Evolutionary conservation across 208 protist genomes (phyloP).

Genomic region (Angomonas desouzai): DNA sequence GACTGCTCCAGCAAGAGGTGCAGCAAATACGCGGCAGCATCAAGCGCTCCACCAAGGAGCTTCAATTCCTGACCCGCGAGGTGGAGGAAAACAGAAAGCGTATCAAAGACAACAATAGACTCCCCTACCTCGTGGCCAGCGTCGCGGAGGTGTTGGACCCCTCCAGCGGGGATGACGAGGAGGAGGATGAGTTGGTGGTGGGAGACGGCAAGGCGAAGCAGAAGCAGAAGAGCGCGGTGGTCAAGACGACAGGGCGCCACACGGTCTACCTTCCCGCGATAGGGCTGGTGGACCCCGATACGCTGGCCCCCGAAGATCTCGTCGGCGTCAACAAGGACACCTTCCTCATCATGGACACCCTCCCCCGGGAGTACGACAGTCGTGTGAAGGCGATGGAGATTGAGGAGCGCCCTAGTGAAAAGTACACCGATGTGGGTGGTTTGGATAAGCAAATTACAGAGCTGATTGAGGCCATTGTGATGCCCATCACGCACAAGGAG

Average conservation of each 20-base stretch:
- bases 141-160: conserved; percentile 85
- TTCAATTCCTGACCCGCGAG: conserved; percentile 49
- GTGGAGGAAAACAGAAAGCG: conserved; percentile 66
- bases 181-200: conserved; percentile 69
- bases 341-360: conserved; percentile 99
- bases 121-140: conserved; percentile 86
- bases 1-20: conserved; percentile 62
- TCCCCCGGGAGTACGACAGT: conserved; percentile 99
- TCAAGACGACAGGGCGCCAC: conserved; percentile 99
- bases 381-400: conserved; percentile 99
- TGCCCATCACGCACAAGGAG: conserved; percentile 99
- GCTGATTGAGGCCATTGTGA: conserved; percentile 98
- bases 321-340: conserved; percentile 99
- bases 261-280: conserved; percentile 99
- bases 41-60: conserved; percentile 44
- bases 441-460: conserved; percentile 99
- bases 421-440: conserved; percentile 99
- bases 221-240: conserved; percentile 96
- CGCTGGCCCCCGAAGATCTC: conserved; percentile 98
- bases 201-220: conserved; percentile 51
- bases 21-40: conserved; percentile 61
- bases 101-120: conserved; percentile 77
- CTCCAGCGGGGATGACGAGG: conserved; percentile 70
- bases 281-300: conserved; percentile 98
- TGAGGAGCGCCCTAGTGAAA: conserved; percentile 99